Conservation (phyloP, 352 stramenopile species). For the Globisporangium polare region DNA sequence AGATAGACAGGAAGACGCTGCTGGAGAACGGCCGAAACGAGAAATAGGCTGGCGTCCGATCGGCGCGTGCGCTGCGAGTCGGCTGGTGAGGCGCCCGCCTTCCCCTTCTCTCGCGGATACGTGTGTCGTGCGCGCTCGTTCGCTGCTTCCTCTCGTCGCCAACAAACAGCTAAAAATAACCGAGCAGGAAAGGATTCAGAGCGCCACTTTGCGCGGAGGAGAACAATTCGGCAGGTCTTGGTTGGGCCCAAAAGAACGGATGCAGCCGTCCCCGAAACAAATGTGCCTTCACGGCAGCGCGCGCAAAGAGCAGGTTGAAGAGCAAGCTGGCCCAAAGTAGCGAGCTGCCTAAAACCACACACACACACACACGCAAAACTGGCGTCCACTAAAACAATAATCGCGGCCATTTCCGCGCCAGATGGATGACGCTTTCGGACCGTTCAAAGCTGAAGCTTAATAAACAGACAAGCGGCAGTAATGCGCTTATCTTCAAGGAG, state of each 20-base stretch:
- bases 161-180: constrained; percentile 4
- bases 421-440: neutral
- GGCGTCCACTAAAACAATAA: constrained; percentile 10
- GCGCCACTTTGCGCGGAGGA: neutral
- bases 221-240: neutral
- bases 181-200: constrained; percentile 12
- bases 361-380: neutral
- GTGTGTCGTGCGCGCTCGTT: neutral
- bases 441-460: neutral
- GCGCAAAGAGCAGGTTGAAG: neutral
- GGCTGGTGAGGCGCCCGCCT: neutral
- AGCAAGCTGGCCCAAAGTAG: neutral
- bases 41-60: neutral
- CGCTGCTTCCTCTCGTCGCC: neutral
- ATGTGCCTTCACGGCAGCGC: neutral
- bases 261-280: neutral
- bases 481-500: constrained; percentile 1
- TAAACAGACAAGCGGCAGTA: neutral
- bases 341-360: neutral
- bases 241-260: neutral
- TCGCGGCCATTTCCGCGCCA: neutral
- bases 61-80: neutral
- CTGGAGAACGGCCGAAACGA: neutral
- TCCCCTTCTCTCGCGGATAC: neutral
- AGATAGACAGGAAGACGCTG: neutral